Evolutionary conservation across 257 asterid species (phyloP), one percentile per base, ranked within the genome.

Genomic region (Przewalskia tangutica): DNA sequence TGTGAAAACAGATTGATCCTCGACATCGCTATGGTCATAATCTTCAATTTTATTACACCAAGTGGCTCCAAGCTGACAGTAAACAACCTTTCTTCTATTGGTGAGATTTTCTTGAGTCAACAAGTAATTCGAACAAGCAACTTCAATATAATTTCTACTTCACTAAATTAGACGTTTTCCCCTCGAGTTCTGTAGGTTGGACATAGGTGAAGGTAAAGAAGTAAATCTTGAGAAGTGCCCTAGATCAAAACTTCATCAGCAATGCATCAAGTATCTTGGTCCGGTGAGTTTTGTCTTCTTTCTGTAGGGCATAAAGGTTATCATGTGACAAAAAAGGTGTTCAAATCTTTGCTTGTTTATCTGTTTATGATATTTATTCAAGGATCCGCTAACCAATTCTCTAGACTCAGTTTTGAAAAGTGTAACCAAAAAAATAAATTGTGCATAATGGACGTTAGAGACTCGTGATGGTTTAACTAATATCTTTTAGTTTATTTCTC

Each of bases 1-100:
- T 83, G 9, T 83, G 44, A 13, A 10, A 81, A 79, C 80, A 93
- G 97, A 91, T 94, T 82, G 97, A 94, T 84, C 97, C 97, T 16
- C 84, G 98, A 59, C 98, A 94, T 82, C 92, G 98, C 6, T 94
- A 94, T 56, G 98, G 98, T 34, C 97, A 94, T 89, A 94, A 94
- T 85, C 89, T 94, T 81, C 98, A 93, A 13, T 90, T 91, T 67
- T 94, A 91, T 83, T 94, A 91, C 53, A 86, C 80, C 58, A 86
- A 84, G 42, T 94, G 98, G 98, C 93, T 93, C 84, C 92, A 89
- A n/a, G 88, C 93, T 63, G 92, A 91, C 81, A 91, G 97, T 64
- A 88, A 77, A 84, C 95, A 93, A 77, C 98, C 98, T 27, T 94
- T 94, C 85, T 94, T 94, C 86, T 94, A 91, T 86, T 94, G 98